Evolutionary conservation across 257 asterid genomes (phyloP), one percentile per base, ranked within the genome.

Genomic region (Solanum etuberosum): DNA sequence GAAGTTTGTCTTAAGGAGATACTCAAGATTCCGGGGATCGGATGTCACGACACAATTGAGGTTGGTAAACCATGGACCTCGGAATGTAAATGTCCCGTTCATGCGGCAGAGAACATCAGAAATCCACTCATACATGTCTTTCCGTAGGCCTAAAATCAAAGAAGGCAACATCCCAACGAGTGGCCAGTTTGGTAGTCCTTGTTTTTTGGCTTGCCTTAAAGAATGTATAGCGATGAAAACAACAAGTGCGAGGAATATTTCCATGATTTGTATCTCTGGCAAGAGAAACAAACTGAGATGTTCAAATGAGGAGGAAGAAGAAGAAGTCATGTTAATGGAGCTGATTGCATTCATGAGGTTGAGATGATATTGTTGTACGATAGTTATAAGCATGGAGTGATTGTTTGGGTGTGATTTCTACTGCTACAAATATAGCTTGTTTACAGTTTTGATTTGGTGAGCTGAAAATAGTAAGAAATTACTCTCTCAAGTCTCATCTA

Each of bases 141-240:
- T 92, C 0, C 42, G 92, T 63, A 95, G 85, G 4, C 96, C 99
- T 18, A 88, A 25, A 15, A 96, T 21, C 15, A 96, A 92, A 16
- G 99, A 95, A 4, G 99, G 99, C 65, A 95, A 86, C 99, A 96
- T 96, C 9, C 99, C 98, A 14, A 96, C 88, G 14, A 96, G 5
- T 14, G 99, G 99, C 98, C 98, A 96, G 71, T 81, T 91, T 1
- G 95, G 91, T 18, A 96, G 91, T 27, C 98, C 98, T 29, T 91
- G 94, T 6, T 43, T 86, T 68, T 86, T 91, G 82, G 68, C 85
- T 42, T 91, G 94, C 34, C 98, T 89, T 38, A 93, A 32, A 9
- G 90, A 90, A 86, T 90, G 93, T 46, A 96, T 90, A 5, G 84
- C 89, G 0, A 94, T 11, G 87, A 95, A 96, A 61, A 94, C 96